Conservation (phyloP, 495 filamentous ascomycete genomes). For the Penicillium dipodomyicola region DNA sequence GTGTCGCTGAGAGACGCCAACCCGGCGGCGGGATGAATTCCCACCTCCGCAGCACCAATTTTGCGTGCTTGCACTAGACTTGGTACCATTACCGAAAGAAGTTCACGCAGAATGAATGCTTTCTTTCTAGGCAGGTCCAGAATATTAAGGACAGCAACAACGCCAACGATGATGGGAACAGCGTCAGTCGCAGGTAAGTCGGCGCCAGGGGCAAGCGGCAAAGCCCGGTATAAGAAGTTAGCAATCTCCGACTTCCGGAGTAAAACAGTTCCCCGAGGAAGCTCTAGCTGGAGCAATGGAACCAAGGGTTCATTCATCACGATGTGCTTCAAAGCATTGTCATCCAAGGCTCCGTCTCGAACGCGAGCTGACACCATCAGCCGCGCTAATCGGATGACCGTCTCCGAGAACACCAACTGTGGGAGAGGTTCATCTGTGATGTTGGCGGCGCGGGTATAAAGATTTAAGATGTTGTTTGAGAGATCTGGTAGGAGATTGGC, state of each 20-base stretch:
- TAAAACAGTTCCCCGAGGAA: slow-evolving; percentile 41
- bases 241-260: slow-evolving; percentile 64
- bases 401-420: slow-evolving; percentile 76
- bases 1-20: slow-evolving; percentile 60
- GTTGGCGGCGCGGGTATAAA: slow-evolving; percentile 72
- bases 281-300: slow-evolving; percentile 38
- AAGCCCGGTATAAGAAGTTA: slow-evolving; percentile 66
- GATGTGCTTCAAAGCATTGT: slow-evolving; percentile 64
- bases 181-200: slow-evolving; percentile 69
- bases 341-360: slow-evolving; percentile 64
- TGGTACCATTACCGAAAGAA: slow-evolving; percentile 77
- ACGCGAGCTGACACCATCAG: slow-evolving; percentile 69
- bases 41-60: slow-evolving; percentile 87
- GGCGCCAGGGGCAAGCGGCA: slow-evolving; percentile 57
- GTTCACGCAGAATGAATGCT: slow-evolving; percentile 78
- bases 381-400: slow-evolving; percentile 74
- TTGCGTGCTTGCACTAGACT: slow-evolving; percentile 90
- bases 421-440: slow-evolving; percentile 80
- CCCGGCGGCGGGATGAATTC: slow-evolving; percentile 89
- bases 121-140: slow-evolving; percentile 82
- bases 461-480: slow-evolving; percentile 74
- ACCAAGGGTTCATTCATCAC: slow-evolving; percentile 55
- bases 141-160: slow-evolving; percentile 73
- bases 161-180: slow-evolving; percentile 75
- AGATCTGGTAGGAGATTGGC: slow-evolving; percentile 67